These are phyloP conservation scores for Cyclotella choctawhatcheeana DNA, from an alignment of 108 stramenopile species.

Conservation along the genomic window DNA sequence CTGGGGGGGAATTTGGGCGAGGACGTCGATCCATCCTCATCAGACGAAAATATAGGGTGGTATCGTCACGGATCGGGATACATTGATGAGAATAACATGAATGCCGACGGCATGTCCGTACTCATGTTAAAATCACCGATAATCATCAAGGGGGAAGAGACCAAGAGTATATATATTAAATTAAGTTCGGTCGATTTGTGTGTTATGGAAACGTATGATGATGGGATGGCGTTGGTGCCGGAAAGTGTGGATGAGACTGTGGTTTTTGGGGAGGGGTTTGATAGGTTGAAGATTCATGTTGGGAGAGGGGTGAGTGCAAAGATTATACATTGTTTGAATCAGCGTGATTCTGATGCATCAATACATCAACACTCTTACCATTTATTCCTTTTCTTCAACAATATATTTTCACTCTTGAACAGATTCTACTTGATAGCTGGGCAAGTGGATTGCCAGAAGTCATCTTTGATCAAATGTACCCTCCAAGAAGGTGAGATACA, in stretches of 20 bases:
- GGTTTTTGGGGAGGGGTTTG: neutral
- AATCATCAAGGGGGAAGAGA: neutral
- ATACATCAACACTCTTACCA: neutral
- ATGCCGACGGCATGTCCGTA: neutral
- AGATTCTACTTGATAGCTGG: conserved; percentile 10
- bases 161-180: conserved; percentile 8
- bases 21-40: neutral
- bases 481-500: conserved; percentile 2
- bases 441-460: neutral
- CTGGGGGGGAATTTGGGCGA: conserved; percentile 1
- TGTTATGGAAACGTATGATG: neutral
- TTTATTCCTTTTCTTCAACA: neutral
- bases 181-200: neutral
- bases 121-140: neutral
- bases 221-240: neutral
- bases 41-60: neutral
- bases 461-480: neutral
- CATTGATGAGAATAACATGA: conserved; percentile 2
- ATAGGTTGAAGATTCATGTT: neutral
- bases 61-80: neutral
- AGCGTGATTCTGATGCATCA: neutral
- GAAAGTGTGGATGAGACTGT: neutral
- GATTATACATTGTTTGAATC: too few relatives aligned
- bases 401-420: neutral
- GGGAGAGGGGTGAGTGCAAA: conserved; percentile 5